These are phyloP conservation scores for Daedaleopsis sinensis DNA, from an alignment of 768 basidiomycete species.

Conservation along the genomic window DNA sequence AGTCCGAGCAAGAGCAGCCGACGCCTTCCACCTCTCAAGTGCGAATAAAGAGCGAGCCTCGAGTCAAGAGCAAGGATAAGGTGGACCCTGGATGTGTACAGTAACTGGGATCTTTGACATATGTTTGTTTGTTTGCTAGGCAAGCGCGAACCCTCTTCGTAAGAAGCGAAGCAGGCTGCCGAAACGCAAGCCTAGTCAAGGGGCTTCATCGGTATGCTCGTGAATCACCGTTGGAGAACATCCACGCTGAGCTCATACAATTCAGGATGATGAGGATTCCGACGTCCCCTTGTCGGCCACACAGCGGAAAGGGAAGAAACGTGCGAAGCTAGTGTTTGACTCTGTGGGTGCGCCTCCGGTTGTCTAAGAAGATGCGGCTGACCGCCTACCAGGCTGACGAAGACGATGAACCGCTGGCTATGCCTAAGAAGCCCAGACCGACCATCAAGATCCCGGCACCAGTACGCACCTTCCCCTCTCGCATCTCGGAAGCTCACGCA, in stretches of 20 bases:
- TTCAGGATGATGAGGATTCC: conserved; percentile 1
- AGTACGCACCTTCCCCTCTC: background rate
- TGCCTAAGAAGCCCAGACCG: conserved; percentile 4
- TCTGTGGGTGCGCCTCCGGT: conserved; percentile 1
- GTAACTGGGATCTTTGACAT: background rate
- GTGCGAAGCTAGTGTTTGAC: background rate
- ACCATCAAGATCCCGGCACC: background rate
- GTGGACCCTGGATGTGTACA: background rate
- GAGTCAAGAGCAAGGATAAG: conserved; percentile 15
- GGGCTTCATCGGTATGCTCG: background rate
- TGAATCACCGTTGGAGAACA: background rate
- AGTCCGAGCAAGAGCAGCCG: background rate
- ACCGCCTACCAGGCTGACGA: conserved; percentile 5
- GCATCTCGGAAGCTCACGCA: background rate
- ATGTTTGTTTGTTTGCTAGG: background rate
- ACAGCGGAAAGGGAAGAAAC: conserved; percentile 8
- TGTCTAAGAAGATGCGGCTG: too few relatives aligned
- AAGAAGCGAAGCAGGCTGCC: conserved; percentile 7
- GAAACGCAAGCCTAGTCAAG: background rate
- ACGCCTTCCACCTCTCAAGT: conserved; percentile 7
- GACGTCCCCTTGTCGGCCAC: conserved; percentile 3
- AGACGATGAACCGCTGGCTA: conserved; percentile 5
- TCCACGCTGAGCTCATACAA: conserved; percentile 1
- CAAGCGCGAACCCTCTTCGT: background rate
- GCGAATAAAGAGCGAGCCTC: conserved; percentile 5